phyloP scores from a whole-genome alignment of 2,329 filamentous ascomycete species.

The Colletotrichum destructivum region DNA sequence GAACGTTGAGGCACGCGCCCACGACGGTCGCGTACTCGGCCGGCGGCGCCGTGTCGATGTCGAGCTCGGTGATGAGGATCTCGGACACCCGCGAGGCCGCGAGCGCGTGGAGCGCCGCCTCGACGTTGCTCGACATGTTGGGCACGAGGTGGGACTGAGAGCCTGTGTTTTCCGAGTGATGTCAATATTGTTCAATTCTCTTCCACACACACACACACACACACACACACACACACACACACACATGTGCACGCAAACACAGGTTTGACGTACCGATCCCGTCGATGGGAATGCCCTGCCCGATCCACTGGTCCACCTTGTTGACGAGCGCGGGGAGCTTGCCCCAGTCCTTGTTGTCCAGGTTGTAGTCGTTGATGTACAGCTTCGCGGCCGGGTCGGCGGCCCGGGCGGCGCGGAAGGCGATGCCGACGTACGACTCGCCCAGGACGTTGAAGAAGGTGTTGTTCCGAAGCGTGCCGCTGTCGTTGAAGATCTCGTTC shows the following conservation, averaged over 20 bases:
- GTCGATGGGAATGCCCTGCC: constrained; percentile 75
- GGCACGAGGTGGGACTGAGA: constrained; percentile 69
- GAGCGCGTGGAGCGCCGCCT: constrained; percentile 67
- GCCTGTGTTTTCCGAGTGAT: constrained; percentile 45
- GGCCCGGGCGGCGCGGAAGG: constrained; percentile 76
- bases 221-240: too few species aligned
- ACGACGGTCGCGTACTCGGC: constrained; percentile 73
- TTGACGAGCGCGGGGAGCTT: constrained; percentile 71
- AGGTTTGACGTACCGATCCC: constrained; percentile 62
- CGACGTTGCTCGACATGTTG: constrained; percentile 60
- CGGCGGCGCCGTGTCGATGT: constrained; percentile 71
- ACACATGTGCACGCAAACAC: too few species aligned
- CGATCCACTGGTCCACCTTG: constrained; percentile 75
- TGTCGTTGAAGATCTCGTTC: constrained; percentile 76
- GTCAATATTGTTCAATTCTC: neutral
- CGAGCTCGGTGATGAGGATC: constrained; percentile 77
- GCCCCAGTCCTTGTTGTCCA: constrained; percentile 70
- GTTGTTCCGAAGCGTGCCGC: constrained; percentile 70
- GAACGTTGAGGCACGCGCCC: constrained; percentile 70
- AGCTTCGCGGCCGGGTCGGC: constrained; percentile 78
- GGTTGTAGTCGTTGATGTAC: constrained; percentile 83
- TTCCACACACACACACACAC: neutral
- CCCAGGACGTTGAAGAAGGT: constrained; percentile 79
- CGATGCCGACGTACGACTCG: constrained; percentile 78
- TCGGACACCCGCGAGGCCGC: constrained; percentile 66